Conservation (phyloP, 2,329 filamentous ascomycete species). For the Xylaria sp. region DNA sequence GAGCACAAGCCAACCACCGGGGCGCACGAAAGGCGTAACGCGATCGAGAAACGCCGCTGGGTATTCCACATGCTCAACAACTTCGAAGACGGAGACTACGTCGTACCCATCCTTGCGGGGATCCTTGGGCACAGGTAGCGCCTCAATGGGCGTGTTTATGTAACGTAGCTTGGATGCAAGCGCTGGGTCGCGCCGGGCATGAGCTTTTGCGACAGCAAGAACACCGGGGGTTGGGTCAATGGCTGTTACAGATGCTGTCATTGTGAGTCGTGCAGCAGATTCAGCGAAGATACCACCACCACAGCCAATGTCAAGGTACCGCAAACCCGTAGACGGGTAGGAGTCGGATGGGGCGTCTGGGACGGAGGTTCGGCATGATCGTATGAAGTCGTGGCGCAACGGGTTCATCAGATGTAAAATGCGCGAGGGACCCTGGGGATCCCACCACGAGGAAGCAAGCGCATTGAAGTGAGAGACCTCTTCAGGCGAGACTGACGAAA, state of each 20-base stretch:
- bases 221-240: constrained; percentile 75
- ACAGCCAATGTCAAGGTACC: constrained; percentile 88
- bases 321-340: constrained; percentile 40
- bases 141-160: constrained; percentile 70
- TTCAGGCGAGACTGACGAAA: constrained; percentile 74
- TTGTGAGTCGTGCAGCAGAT: constrained; percentile 64
- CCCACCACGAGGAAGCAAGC: constrained; percentile 95
- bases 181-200: constrained; percentile 68
- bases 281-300: constrained; percentile 97
- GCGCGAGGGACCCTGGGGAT: constrained; percentile 84
- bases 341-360: constrained; percentile 35
- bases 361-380: constrained; percentile 58
- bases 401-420: constrained; percentile 98
- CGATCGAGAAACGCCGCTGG: constrained; percentile 68
- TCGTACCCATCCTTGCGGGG: constrained; percentile 55
- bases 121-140: constrained; percentile 43
- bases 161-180: constrained; percentile 64
- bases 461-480: constrained; percentile 93
- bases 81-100: constrained; percentile 84
- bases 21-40: constrained; percentile 70
- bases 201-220: constrained; percentile 66
- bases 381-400: constrained; percentile 87
- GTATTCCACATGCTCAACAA: constrained; percentile 83
- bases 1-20: constrained; percentile 87
- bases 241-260: constrained; percentile 61